Base-by-base conservation (phyloP, 1,139 yeast genomes). In the Ogataea hybrid region DNA sequence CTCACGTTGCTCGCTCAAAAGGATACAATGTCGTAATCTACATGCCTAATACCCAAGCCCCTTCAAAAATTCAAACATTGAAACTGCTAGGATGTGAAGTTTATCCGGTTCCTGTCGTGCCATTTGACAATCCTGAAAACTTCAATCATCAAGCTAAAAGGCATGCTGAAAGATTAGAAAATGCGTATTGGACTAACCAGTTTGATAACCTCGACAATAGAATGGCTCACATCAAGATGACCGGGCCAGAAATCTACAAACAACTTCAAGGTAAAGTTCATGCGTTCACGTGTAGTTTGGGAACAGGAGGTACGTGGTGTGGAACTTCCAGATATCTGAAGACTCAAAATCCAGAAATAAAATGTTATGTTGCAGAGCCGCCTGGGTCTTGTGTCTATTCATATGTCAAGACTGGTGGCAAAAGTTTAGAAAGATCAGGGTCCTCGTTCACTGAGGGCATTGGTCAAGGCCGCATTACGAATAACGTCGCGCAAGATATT, bases 161-260 rank as follows among this genome's bases (percentile, higher is more conserved):
- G 53, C 95, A 86, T 58, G 96, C 96, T 4, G 94, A 85, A 50
- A 52, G 65, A 18, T 64, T 84, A 46, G 77, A 74, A 1, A 86
- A 86, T 58, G 92, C 95, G 0, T 89, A 84, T 11, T 87, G 96
- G 96, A 87, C 96, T n/a, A 83, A 87, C 62, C 96, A 87, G 61
- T 87, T 87, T 62, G 95, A 88, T 62, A 88, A 88, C 61, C 63
- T 73, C 31, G 95, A 92, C 50, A 88, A 88, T 64, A 75, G 96
- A 63, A 87, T 84, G 59, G 88, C 95, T 1, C 96, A 88, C 57
- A 80, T 86, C 51, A 88, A 84, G 53, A 82, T 94, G 41, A 88
- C 96, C 0, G 96, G 96, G 0, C 96, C 96, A 1, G 96, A 84
- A 59, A 86, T 86, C 50, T 84, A 92, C 88, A 79, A 81, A 10